Evolutionary conservation across 768 basidiomycete species (phyloP).

Genomic region (Naganishia antarctica): DNA sequence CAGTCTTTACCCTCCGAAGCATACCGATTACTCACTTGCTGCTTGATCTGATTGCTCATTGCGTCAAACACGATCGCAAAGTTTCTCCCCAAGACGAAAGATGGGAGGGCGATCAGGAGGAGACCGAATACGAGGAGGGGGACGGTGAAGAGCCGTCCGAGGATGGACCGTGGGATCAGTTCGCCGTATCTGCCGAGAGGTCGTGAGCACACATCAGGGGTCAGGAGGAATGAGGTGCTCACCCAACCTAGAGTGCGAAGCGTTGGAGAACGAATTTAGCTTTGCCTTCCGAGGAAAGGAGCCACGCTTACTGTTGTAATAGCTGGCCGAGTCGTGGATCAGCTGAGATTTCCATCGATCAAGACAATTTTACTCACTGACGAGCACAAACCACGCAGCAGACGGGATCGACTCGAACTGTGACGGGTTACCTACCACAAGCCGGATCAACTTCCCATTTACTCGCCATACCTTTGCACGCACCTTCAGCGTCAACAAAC

Average conservation of each 20-base stretch:
- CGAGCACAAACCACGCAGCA: constrained; percentile 64
- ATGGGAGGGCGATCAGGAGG: constrained; percentile 80
- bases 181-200: constrained; percentile 67
- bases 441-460: background rate
- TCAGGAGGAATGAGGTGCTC: background rate
- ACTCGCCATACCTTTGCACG: constrained; percentile 42
- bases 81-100: constrained; percentile 84
- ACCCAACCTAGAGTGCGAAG: constrained; percentile 8
- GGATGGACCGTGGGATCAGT: constrained; percentile 77
- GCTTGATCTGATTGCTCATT: constrained; percentile 54
- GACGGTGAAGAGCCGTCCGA: constrained; percentile 79
- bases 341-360: background rate
- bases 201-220: background rate
- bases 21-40: constrained; percentile 32
- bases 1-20: background rate
- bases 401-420: constrained; percentile 62
- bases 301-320: constrained; percentile 28
- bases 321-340: constrained; percentile 7
- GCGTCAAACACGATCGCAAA: constrained; percentile 86
- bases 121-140: constrained; percentile 83
- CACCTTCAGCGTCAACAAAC: constrained; percentile 80
- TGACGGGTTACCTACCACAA: constrained; percentile 50
- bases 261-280: background rate
- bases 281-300: too few relatives aligned
- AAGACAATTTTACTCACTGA: constrained; percentile 28